Base-by-base conservation (phyloP, 108 stramenopile genomes). In the Seminavis robusta region DNA sequence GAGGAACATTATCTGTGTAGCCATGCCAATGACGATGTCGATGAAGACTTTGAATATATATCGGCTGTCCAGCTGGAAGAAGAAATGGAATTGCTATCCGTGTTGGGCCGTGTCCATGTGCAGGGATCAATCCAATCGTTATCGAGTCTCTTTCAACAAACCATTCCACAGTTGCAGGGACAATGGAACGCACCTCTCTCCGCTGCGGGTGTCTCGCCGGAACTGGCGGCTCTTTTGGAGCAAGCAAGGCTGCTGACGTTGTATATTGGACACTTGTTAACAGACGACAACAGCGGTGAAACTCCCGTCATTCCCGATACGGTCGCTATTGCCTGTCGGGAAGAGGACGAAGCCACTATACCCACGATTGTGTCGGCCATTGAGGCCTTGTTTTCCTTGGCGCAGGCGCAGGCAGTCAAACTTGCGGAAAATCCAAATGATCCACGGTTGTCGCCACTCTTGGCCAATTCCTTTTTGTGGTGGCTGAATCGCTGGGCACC, bases 21-120 rank as follows among this genome's bases (percentile, higher is more conserved):
- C 11, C 57, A 84, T 33, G 82, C 73, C 36, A 71, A 61, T 23
- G 86, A 94, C 31, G n/a, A n/a, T n/a, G 48, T 90, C 31, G 92
- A 94, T 59, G 88, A 88, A 47, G 75, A 88, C 3, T 69, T 79
- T 40, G 92, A 93, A 78, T 79, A 84, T 36, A 94, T 94, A 34
- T 66, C 61, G 44, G 86, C 68, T 2, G 54, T 59, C 26, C 70
- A 67, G 44, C 34, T 90, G 41, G 83, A 83, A 28, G 92, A 94
- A 49, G 88, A 94, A 70, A 81, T 94, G 77, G 36, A 70, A 25
- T 70, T 82, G 6, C 61, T 80, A 19, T 64, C 81, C 30, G 61
- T 70, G 13, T 50, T 90, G 19, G 92, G 92, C 8, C 66, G 92
- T 40, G 39, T 88, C 21, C 74, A 90, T 57, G 28, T 94, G 29